Evolutionary conservation across 225 moss, liverwort and hornwort species (phyloP), one percentile per base, ranked within the genome.

Genomic region (Rhytidiadelphus loreus): DNA sequence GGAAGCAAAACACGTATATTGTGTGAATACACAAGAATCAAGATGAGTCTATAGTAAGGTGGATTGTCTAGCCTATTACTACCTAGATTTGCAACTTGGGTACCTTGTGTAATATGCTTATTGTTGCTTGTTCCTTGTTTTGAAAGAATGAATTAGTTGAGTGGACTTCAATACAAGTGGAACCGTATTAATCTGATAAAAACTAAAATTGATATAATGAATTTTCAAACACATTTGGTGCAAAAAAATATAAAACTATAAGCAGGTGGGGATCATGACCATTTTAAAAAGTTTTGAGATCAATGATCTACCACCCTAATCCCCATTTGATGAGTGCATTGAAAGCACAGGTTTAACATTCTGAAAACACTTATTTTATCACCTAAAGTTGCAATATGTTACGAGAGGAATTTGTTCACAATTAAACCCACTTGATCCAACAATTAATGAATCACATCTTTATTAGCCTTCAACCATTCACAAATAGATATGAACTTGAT

Each of bases 271-370:
- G 4, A 4, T 23, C 13, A 23, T 69, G 69, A 39, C 4, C 12
- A 22, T 68, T 13, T 12, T 68, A n/a, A 68, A 6, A n/a, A 68
- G n/a, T 7, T n/a, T n/a, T 2, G 7, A 68, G 22, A 22, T 22
- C 3, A n/a, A 1, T n/a, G 12, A 68, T 1, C 12, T 0, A 2
- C 4, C 7, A 11, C 5, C 21, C 7, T 12, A 11, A 20, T 20
- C 9, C 6, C 4, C 8, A 0, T 30, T 16, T 16, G 1, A 30
- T 62, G 16, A 15, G 16, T 62, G 30, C 16, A 30, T 30, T 62
- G 30, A 62, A 16, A 15, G 30, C 30, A 62, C 4, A 30, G 8
- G 62, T 62, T 30, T 62, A 30, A 30, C 4, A 30, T 16, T 62
- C 6, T 11, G 7, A 61, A 29, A 29, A 3, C 4, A 61, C 7